A percentile compares a stretch with the other conserved stretches of the same genome.
Conservation (phyloP, 2,329 filamentous ascomycete species). For the Fusarium tricinctum region DNA sequence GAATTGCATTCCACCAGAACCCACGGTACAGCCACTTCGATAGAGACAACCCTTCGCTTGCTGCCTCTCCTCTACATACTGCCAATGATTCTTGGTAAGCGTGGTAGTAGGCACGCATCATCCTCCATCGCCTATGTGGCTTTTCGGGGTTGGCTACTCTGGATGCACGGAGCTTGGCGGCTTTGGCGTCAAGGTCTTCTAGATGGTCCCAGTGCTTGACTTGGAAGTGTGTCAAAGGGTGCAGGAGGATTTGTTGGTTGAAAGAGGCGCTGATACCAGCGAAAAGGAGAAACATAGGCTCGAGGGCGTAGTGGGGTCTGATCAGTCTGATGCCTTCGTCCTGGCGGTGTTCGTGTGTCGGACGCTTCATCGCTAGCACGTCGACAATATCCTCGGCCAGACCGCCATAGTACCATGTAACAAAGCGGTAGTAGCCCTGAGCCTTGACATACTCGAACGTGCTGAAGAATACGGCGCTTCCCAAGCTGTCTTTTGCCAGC, state of each 20-base stretch:
- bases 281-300: conserved; percentile 78
- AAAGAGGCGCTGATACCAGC: conserved; percentile 79
- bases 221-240: conserved; percentile 79
- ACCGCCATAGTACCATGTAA: conserved; percentile 77
- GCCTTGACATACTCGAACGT: conserved; percentile 83
- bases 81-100: conserved; percentile 78
- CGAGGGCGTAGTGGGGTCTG: conserved; percentile 80
- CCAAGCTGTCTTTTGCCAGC: conserved; percentile 77
- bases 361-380: conserved; percentile 63
- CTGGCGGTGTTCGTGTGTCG: conserved; percentile 43
- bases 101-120: conserved; percentile 75
- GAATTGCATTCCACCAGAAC: conserved; percentile 79
- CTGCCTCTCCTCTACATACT: conserved; percentile 71
- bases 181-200: conserved; percentile 77
- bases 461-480: conserved; percentile 79
- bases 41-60: conserved; percentile 68
- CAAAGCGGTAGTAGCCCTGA: conserved; percentile 77
- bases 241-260: conserved; percentile 76
- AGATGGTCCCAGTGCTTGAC: conserved; percentile 80
- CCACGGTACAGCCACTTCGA: conserved; percentile 76
- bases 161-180: conserved; percentile 60
- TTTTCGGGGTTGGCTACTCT: conserved; percentile 51
- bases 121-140: conserved; percentile 60
- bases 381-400: conserved; percentile 67
- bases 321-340: conserved; percentile 65